phyloP scores from a whole-genome alignment of 1,284 basidiomycete genomes.

The Gomphus bonarii region DNA sequence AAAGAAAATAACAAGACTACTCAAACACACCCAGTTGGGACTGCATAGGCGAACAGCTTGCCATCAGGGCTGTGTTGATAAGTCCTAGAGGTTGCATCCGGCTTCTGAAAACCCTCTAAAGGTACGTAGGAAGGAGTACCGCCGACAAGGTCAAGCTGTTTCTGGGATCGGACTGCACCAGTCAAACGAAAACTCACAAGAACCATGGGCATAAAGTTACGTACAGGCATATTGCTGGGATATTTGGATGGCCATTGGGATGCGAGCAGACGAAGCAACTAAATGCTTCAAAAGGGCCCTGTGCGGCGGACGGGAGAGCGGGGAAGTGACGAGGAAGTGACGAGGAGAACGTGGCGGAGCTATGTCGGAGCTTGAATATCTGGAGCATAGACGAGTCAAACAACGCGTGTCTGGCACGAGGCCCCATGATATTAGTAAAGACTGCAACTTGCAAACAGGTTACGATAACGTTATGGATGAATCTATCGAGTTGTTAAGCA shows the following conservation, averaged over 20 bases:
- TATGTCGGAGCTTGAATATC: not conserved
- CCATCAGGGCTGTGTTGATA: conserved; percentile 86
- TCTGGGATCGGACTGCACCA: conserved; percentile 80
- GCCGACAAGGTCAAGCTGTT: conserved; percentile 78
- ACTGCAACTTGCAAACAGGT: no score
- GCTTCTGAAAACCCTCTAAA: conserved; percentile 55
- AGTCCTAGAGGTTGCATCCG: conserved; percentile 61
- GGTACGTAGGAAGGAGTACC: conserved; percentile 71
- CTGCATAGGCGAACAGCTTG: conserved; percentile 75
- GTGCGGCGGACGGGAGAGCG: not conserved
- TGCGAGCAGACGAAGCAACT: conserved; percentile 51
- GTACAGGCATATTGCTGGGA: conserved; percentile 75
- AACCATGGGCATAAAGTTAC: conserved; percentile 22
- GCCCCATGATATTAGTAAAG: no score
- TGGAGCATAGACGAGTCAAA: no score
- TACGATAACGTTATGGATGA: no score
- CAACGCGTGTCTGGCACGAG: no score
- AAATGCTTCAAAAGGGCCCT: conserved; percentile 52
- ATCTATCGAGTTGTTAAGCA: no score
- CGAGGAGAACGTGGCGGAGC: not conserved
- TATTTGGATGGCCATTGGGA: conserved; percentile 27
- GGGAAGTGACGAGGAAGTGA: not conserved
- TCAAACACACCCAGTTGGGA: conserved; percentile 55
- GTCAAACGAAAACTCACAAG: conserved; percentile 2
- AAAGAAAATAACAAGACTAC: not conserved